phyloP scores from a whole-genome alignment of 495 filamentous ascomycete genomes.

The Xylaria scruposa region DNA sequence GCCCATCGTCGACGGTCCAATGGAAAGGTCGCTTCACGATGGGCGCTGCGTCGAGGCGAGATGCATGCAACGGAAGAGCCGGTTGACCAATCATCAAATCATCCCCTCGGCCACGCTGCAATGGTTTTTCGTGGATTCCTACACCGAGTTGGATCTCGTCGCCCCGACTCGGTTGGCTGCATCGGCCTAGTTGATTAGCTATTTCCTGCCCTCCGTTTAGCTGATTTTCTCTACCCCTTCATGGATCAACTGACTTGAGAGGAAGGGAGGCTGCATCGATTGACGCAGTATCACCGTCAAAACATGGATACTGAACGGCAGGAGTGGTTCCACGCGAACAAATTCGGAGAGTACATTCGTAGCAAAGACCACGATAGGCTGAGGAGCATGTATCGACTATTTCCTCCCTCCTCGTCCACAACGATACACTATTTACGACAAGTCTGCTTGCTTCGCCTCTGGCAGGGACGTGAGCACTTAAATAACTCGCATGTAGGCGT shows the following conservation, averaged over 20 bases:
- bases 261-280: not conserved
- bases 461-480: not conserved
- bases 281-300: not conserved
- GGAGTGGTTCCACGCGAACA: not conserved
- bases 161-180: not conserved
- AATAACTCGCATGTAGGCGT: not conserved
- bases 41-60: slow-evolving; percentile 18
- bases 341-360: not conserved
- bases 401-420: not conserved
- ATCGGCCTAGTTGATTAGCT: not conserved
- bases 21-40: not conserved
- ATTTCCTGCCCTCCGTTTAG: not conserved
- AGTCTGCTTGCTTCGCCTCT: not conserved
- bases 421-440: not conserved
- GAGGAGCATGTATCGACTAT: not conserved
- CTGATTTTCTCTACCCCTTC: not conserved
- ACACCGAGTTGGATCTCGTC: not conserved
- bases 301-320: not conserved
- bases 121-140: slow-evolving; percentile 2
- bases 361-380: not conserved
- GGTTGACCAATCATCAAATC: slow-evolving; percentile 19
- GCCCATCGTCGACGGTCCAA: not conserved
- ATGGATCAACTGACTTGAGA: not conserved
- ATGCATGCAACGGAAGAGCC: not conserved
- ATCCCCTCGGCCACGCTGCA: not conserved